A percentile compares a stretch with the other conserved stretches of the same genome.
Conservation (phyloP, 1,284 basidiomycete species). For the Ustilago xerochloae region DNA sequence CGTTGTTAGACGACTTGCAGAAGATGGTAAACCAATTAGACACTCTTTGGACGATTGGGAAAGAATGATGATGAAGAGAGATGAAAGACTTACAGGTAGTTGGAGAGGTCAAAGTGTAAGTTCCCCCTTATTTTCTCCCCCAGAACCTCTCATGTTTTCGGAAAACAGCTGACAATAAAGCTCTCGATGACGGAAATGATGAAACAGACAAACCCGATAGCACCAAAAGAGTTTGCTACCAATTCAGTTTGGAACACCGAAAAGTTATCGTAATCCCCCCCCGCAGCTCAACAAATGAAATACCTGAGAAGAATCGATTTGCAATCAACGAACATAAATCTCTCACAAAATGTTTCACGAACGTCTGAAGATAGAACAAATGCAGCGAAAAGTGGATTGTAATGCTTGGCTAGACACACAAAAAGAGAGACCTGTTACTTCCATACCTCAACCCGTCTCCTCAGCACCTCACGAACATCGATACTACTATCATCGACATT, state of each 20-base stretch:
- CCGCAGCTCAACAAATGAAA: too few species aligned
- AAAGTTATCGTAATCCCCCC: conserved; percentile 23
- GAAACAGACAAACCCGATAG: conserved; percentile 55
- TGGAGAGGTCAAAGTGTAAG: conserved; percentile 66
- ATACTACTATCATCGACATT: conserved; percentile 21
- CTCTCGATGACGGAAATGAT: too few species aligned
- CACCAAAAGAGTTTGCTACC: conserved; percentile 64
- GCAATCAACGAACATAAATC: too few species aligned
- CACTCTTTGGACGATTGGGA: conserved; percentile 68
- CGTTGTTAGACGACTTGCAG: conserved; percentile 56
- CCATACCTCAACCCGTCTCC: conserved; percentile 35
- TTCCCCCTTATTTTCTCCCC: conserved; percentile 5
- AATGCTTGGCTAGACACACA: too few species aligned
- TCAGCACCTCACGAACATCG: conserved; percentile 33
- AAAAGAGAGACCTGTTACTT: too few species aligned
- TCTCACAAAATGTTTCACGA: neutral
- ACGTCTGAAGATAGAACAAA: neutral
- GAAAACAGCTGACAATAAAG: neutral
- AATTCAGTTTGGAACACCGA: conserved; percentile 65
- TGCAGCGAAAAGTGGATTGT: neutral
- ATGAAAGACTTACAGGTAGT: conserved; percentile 65
- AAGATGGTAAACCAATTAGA: conserved; percentile 67
- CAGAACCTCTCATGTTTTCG: neutral
- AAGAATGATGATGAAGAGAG: conserved; percentile 67
- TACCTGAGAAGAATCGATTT: too few species aligned